phyloP scores from a whole-genome alignment of 106 monocot species.

The Dioscorea zingiberensis region DNA sequence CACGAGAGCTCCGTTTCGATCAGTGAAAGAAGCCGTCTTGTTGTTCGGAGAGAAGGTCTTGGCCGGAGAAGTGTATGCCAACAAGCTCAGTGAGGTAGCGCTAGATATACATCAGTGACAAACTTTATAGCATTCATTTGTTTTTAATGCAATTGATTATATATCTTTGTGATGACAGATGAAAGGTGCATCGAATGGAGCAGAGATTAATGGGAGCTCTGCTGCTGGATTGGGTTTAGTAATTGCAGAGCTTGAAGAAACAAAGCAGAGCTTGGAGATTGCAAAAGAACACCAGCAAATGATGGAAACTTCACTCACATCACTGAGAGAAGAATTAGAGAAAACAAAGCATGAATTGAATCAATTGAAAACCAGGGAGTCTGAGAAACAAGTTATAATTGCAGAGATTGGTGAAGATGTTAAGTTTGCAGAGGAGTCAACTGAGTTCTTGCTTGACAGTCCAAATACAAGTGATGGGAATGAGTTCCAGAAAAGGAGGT shows the following conservation, averaged over 20 bases:
- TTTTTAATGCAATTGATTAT: too few relatives aligned
- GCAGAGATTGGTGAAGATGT: too few relatives aligned
- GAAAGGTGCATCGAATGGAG: neutral
- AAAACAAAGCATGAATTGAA: conserved; percentile 52
- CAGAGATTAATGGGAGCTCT: neutral
- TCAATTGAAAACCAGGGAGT: conserved; percentile 16
- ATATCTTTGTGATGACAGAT: too few relatives aligned
- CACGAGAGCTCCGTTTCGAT: conserved; percentile 57
- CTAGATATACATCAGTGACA: too few relatives aligned
- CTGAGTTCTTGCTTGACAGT: too few relatives aligned
- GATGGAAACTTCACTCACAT: conserved; percentile 38
- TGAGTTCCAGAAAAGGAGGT: too few relatives aligned
- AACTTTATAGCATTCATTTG: too few relatives aligned
- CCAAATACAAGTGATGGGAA: too few relatives aligned
- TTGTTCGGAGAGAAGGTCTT: conserved; percentile 60
- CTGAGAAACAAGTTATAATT: too few relatives aligned
- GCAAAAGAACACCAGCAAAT: conserved; percentile 35
- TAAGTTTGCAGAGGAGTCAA: too few relatives aligned
- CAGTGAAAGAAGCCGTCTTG: conserved; percentile 71
- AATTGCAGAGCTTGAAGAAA: conserved; percentile 43
- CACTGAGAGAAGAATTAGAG: conserved; percentile 50
- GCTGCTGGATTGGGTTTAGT: conserved; percentile 2
- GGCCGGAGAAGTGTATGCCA: conserved; percentile 41
- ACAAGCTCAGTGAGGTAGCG: conserved; percentile 35
- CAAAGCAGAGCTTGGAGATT: conserved; percentile 54